phyloP scores from a whole-genome alignment of 371 early-diverging fungal genomes.

The Gilbertella persicaria region DNA sequence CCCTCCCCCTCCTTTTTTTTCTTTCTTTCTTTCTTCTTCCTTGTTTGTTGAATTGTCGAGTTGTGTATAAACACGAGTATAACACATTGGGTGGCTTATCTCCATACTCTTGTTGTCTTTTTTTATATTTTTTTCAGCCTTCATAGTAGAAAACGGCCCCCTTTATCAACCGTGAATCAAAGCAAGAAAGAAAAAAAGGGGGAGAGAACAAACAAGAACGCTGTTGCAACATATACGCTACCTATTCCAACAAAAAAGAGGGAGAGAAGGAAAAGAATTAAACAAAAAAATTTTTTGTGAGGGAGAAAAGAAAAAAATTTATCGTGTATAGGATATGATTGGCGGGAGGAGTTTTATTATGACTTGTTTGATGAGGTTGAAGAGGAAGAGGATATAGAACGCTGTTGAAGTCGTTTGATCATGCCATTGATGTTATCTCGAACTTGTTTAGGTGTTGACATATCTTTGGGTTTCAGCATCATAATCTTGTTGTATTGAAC shows the following conservation, averaged over 20 bases:
- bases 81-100: constrained; percentile 27
- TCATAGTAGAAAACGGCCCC: background rate
- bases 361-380: constrained; percentile 18
- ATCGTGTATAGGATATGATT: constrained; percentile 6
- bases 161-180: background rate
- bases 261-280: constrained; percentile 17
- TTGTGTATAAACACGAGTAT: background rate
- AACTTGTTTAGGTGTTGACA: constrained; percentile 18
- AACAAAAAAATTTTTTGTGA: constrained; percentile 7
- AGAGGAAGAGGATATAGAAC: constrained; percentile 7
- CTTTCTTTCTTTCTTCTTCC: background rate
- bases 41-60: no score
- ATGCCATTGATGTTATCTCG: constrained; percentile 21
- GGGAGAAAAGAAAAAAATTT: background rate
- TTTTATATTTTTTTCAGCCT: background rate
- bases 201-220: background rate
- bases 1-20: background rate
- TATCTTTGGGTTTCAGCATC: constrained; percentile 12
- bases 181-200: constrained; percentile 1
- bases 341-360: constrained; percentile 18
- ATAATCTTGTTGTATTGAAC: constrained; percentile 17
- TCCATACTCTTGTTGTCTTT: background rate
- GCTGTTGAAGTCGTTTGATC: constrained; percentile 20
- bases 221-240: constrained; percentile 10
- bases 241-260: constrained; percentile 26